A percentile compares a stretch with the other conserved stretches of the same genome.
These are phyloP conservation scores for Backusella morwellensis DNA, from an alignment of 192 early-diverging fungal species.

Conservation along the genomic window DNA sequence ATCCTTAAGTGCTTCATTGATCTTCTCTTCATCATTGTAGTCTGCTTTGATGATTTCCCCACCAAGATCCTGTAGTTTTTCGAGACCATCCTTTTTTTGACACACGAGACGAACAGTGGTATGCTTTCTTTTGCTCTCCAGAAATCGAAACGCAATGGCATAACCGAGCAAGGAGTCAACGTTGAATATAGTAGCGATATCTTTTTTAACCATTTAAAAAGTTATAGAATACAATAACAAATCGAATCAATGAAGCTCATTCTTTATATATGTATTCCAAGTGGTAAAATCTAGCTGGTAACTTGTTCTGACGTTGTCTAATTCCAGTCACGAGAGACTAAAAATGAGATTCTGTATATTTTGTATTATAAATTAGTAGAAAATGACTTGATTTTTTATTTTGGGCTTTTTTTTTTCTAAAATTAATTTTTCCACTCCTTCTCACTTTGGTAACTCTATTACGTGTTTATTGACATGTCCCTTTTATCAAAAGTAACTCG, in stretches of 20 bases:
- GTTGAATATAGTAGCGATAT: not conserved
- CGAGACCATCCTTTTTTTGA: not conserved
- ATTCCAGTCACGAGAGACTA: not conserved
- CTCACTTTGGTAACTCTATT: not conserved
- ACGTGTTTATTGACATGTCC: slow-evolving; percentile 44
- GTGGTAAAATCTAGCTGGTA: not conserved
- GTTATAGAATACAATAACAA: not conserved
- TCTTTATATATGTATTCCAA: not conserved
- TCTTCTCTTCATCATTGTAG: not conserved
- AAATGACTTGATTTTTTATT: not conserved
- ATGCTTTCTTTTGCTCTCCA: not conserved
- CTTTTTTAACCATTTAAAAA: not conserved
- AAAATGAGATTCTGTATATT: not conserved
- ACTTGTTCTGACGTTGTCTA: not conserved
- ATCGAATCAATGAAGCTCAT: not conserved
- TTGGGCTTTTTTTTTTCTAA: not conserved
- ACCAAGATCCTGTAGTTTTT: slow-evolving; percentile 4
- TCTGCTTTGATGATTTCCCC: slow-evolving; percentile 1
- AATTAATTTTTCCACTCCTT: not conserved
- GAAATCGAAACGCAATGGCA: slow-evolving; percentile 6
- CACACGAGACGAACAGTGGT: slow-evolving; percentile 10
- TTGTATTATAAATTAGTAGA: not conserved
- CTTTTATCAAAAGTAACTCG: slow-evolving; percentile 55
- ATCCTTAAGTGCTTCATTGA: not conserved
- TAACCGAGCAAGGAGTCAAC: slow-evolving; percentile 10